Evolutionary conservation across 192 early-diverging fungal genomes (phyloP).

Genomic region (Nowakowskiella sp.): DNA sequence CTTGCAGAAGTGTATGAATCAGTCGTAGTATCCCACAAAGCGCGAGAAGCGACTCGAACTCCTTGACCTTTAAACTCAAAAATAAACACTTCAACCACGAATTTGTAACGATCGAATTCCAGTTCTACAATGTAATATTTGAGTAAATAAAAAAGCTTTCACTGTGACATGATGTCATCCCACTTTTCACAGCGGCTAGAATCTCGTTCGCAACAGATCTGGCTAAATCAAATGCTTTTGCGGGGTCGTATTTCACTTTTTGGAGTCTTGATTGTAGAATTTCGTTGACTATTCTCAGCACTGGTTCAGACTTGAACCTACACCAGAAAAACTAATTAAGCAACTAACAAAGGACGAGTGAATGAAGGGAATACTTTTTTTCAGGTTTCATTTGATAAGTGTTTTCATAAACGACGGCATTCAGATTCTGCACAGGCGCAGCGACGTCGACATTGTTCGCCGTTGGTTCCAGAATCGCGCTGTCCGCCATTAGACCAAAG

Average conservation of each 20-base stretch:
- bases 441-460: not conserved
- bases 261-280: slow-evolving; percentile 32
- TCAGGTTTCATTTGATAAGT: slow-evolving; percentile 49
- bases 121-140: slow-evolving; percentile 31
- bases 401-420: slow-evolving; percentile 48
- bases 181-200: slow-evolving; percentile 44
- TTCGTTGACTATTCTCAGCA: slow-evolving; percentile 24
- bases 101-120: slow-evolving; percentile 47
- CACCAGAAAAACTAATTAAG: not conserved
- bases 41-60: slow-evolving; percentile 40
- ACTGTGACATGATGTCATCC: not conserved
- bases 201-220: slow-evolving; percentile 47
- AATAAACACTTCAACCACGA: slow-evolving; percentile 46
- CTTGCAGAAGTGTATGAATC: slow-evolving; percentile 46
- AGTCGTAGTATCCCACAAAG: slow-evolving; percentile 47
- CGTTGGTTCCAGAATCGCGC: not conserved
- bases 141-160: slow-evolving; percentile 1
- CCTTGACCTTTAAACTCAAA: slow-evolving; percentile 58
- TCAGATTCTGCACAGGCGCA: slow-evolving; percentile 20
- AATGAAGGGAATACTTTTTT: slow-evolving; percentile 31
- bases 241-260: slow-evolving; percentile 46
- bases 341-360: slow-evolving; percentile 5
- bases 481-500: too few species aligned
- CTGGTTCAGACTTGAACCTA: slow-evolving; percentile 36
- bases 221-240: slow-evolving; percentile 35